Evolutionary conservation across 139 green algal species (phyloP), one percentile per base, ranked within the genome.

Genomic region (Nannochloris sp.): DNA sequence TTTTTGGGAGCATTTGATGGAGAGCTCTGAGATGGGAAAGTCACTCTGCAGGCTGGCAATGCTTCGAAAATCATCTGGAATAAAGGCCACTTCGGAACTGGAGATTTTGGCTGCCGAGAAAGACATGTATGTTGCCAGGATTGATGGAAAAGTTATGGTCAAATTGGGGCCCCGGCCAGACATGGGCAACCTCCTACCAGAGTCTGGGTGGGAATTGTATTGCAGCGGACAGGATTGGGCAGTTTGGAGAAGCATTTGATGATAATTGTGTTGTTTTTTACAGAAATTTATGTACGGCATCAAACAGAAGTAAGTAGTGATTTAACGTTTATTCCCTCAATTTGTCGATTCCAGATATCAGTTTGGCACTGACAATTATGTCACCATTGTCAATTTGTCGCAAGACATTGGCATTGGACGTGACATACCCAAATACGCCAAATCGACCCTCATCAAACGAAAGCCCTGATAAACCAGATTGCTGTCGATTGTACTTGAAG

Each of bases 361-460:
- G 36, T 34, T 50, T 48, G 1, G 78, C 81, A 6, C 25, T 70
- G 8, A 80, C 49, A 10, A 94, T 84, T 3, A 71, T 54, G 51
- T 93, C 87, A 0, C 82, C 85, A 0, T 59, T 61, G 34, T 68
- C 44, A 55, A 93, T 49, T 60, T 69, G 63, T 0, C 24, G 10
- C 24, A 93, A 19, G 3, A 70, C 25, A 11, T 87, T 75, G 55
- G 75, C 31, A 4, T 86, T 84, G 62, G 75, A 48, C n/a, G 61
- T 14, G n/a, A 95, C 78, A 59, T 94, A 95, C 3, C 83, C 87
- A 73, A 86, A 84, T 18, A 95, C 88, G 3, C 73, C 73, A 72
- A 95, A 95, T 5, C 73, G 74, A 11, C 88, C 88, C 72, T 96
- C 88, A n/a, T 95, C 88, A 71, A 96, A 96, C 5, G 75, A 74